Conservation (phyloP, 2,329 filamentous ascomycete species). For the Cladophialophora exuberans region DNA sequence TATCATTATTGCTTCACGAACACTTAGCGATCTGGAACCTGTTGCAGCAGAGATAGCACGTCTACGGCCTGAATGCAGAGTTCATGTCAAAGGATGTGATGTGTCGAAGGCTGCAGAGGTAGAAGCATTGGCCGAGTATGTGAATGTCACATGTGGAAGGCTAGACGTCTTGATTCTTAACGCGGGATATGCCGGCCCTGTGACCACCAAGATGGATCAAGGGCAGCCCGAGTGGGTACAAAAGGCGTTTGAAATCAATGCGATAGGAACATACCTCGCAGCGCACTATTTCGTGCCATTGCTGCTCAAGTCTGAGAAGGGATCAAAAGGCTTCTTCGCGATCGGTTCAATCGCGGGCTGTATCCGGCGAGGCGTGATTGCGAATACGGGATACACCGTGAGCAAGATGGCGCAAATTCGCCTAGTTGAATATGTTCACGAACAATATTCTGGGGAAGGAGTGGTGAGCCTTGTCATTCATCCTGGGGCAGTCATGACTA, state of each 20-base stretch:
- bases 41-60: slow-evolving; percentile 34
- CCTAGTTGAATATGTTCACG: slow-evolving; percentile 44
- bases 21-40: slow-evolving; percentile 36
- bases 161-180: slow-evolving; percentile 36
- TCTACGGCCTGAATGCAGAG: slow-evolving; percentile 33
- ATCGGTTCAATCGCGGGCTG: slow-evolving; percentile 39
- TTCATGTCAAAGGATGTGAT: slow-evolving; percentile 39
- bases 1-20: slow-evolving; percentile 41
- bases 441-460: slow-evolving; percentile 37
- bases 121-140: slow-evolving; percentile 27
- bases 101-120: slow-evolving; percentile 37
- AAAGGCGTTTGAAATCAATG: slow-evolving; percentile 43
- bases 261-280: slow-evolving; percentile 42
- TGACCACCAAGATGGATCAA: slow-evolving; percentile 39
- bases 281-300: slow-evolving; percentile 42
- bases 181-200: slow-evolving; percentile 38
- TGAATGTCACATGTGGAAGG: slow-evolving; percentile 22
- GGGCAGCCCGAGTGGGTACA: slow-evolving; percentile 40
- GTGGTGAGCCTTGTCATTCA: slow-evolving; percentile 40
- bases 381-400: slow-evolving; percentile 44
- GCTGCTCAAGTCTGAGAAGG: slow-evolving; percentile 34
- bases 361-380: slow-evolving; percentile 44
- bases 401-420: slow-evolving; percentile 44
- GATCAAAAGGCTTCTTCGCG: slow-evolving; percentile 38
- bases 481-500: slow-evolving; percentile 42